phyloP scores from a whole-genome alignment of 306 rosid species.

The Lathyrus oleraceus region DNA sequence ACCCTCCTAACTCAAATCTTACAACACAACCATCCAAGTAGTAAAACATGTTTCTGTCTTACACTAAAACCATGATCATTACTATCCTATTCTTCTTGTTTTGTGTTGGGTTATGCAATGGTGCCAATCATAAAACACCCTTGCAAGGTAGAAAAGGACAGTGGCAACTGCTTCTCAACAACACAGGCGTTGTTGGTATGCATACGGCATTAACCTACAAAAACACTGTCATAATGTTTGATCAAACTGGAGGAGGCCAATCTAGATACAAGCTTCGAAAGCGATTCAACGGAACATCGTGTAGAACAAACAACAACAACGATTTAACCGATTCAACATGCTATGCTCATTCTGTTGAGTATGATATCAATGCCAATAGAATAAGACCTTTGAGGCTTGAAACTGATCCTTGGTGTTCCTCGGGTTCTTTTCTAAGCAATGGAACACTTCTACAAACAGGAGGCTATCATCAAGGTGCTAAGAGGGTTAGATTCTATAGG shows the following conservation, averaged over 20 bases:
- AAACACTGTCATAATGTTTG: slow-evolving; percentile 67
- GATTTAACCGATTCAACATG: slow-evolving; percentile 57
- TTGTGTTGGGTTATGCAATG: slow-evolving; percentile 26
- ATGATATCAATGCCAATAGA: slow-evolving; percentile 53
- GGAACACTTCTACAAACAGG: slow-evolving; percentile 74
- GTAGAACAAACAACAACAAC: slow-evolving; percentile 24
- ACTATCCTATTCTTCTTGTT: slow-evolving; percentile 27
- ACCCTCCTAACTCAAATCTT: not conserved
- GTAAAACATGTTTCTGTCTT: not conserved
- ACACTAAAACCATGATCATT: slow-evolving; percentile 16
- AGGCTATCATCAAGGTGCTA: slow-evolving; percentile 56
- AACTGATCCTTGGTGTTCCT: slow-evolving; percentile 86
- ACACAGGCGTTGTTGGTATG: slow-evolving; percentile 71
- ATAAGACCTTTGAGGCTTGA: slow-evolving; percentile 58
- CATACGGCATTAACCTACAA: slow-evolving; percentile 66
- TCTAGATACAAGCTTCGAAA: slow-evolving; percentile 56
- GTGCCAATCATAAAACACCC: slow-evolving; percentile 14
- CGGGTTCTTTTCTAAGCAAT: slow-evolving; percentile 68
- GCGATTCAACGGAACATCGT: slow-evolving; percentile 44
- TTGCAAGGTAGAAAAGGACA: slow-evolving; percentile 44
- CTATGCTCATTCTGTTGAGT: slow-evolving; percentile 83
- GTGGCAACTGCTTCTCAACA: slow-evolving; percentile 66
- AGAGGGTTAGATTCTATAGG: slow-evolving; percentile 44
- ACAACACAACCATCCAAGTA: not conserved
- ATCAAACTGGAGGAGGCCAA: slow-evolving; percentile 61